Conservation (phyloP, 139 green algal genomes). For the Chlorella sp. region DNA sequence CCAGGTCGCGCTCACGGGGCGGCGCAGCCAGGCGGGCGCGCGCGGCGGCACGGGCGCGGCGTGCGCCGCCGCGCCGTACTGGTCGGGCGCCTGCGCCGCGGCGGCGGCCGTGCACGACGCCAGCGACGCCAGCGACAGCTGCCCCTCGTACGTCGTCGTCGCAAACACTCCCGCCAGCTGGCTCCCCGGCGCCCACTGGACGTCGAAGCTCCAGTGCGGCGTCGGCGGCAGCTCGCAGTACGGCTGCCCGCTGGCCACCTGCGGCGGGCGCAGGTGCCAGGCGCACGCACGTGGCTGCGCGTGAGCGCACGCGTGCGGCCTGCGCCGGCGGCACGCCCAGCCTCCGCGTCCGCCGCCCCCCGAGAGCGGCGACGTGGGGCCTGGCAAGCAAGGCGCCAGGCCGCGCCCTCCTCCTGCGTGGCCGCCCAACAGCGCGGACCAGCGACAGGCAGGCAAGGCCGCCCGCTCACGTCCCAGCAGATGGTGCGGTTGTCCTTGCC, state of each 20-base stretch:
- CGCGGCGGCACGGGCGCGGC: too few species aligned
- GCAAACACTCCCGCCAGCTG: slow-evolving; percentile 68
- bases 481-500: slow-evolving; percentile 95
- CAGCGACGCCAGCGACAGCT: slow-evolving; percentile 43
- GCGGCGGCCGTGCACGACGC: neutral
- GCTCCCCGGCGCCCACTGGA: slow-evolving; percentile 33
- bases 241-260: too few species aligned
- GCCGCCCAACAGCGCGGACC: too few species aligned
- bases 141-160: slow-evolving; percentile 59
- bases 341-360: too few species aligned
- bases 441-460: too few species aligned
- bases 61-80: neutral
- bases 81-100: too few species aligned
- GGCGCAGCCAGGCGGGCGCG: slow-evolving; percentile 88
- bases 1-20: slow-evolving; percentile 77
- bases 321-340: too few species aligned
- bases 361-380: slow-evolving; percentile 21
- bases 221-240: slow-evolving; percentile 63
- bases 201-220: slow-evolving; percentile 86
- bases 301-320: too few species aligned
- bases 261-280: too few species aligned
- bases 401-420: too few species aligned
- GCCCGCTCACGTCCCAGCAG: slow-evolving; percentile 85
- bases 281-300: too few species aligned
- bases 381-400: too few species aligned